Base-by-base conservation (phyloP, 179 eudicot genomes). In the Drosera spatulata region DNA sequence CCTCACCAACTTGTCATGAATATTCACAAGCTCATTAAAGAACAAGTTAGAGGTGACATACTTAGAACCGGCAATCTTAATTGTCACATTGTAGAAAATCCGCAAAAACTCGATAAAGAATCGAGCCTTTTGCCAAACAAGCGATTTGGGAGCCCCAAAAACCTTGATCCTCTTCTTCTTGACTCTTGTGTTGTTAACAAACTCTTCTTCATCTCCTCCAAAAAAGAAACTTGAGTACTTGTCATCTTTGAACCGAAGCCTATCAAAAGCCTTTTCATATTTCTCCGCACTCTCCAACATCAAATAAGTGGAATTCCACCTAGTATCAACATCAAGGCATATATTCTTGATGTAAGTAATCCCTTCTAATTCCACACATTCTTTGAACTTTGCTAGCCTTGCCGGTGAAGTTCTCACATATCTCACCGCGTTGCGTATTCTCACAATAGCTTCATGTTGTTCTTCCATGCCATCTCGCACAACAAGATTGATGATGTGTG, bases 51-150 rank as follows among this genome's bases (percentile, higher is more conserved):
- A 5, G 6, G 63, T 48, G 11, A 45, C 63, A 49, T 62, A 60
- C 2, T 6, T 41, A 45, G 50, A 61, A 14, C 66, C 44, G 51
- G 39, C 49, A 14, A 62, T 40, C 6, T 10, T 37, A 8, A 14
- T 6, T 7, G 72, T 68, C 1, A 14, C 46, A 45, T 56, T 12
- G 37, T 56, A 62, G 43, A 62, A 62, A n/a, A 3, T 50, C 14
- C 11, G 43, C 49, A 62, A 56, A 13, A 62, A 55, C 3, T 11
- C 8, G 11, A 56, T 11, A 4, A 68, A 50, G 4, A 38, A 49
- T 44, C 6, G 6, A 5, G 53, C 54, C n/a, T 53, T 52, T 43
- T 45, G n/a, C 70, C 65, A 67, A 60, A 44, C 65, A 37, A 53
- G 11, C 45, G 45, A 41, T 4, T 39, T 62, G 39, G 61, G 49